Base-by-base conservation (phyloP, 2,329 filamentous ascomycete species). In the Alternaria solani region DNA sequence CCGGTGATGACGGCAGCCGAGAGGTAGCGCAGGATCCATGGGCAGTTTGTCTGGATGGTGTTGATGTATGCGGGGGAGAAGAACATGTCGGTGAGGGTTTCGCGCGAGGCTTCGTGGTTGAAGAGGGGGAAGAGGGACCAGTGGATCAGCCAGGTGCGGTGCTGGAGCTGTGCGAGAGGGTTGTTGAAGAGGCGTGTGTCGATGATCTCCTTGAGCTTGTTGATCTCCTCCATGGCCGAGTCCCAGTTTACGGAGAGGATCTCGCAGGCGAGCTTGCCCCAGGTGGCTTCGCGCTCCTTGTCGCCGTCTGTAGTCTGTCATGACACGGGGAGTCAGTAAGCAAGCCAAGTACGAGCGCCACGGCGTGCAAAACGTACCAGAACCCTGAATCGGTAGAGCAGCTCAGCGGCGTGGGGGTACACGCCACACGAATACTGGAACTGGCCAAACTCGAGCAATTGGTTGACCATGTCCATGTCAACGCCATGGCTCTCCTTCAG, bases 61-160 rank as follows among this genome's bases (percentile, higher is more conserved):
- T 98, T 99, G 88, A 99, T 99, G 86, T 93, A 99, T 73, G 93
- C 88, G 67, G 94, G 91, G 66, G 91, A 96, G 88, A 99, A 98
- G 87, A 97, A 95, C 79, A 98, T 89, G 73, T 99, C 95, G 76
- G 95, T 92, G 73, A 99, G 87, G 71, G 88, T 88, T 78, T 99
- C 95, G 75, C 94, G 93, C 60, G 93, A 92, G 68, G 89, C 86
- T 75, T 98, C 94, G 83, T 92, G 90, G 88, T 99, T 98, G 88
- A 98, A 99, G 83, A 97, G 94, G 64, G 95, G 94, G 88, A 98
- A 99, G 63, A 99, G 89, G 46, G 92, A 90, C 94, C 95, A 99
- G 91, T 99, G 95, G 74, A 97, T 91, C 75, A 99, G 86, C 92
- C 94, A 97, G 60, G 94, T 96, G 78, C 95, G 92, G 86, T 97